Percentiles rank a stretch among this genome's conserved stretches.
Evolutionary conservation across 140 eudicot genomes (phyloP).

Genomic region (Stevia rebaudiana): DNA sequence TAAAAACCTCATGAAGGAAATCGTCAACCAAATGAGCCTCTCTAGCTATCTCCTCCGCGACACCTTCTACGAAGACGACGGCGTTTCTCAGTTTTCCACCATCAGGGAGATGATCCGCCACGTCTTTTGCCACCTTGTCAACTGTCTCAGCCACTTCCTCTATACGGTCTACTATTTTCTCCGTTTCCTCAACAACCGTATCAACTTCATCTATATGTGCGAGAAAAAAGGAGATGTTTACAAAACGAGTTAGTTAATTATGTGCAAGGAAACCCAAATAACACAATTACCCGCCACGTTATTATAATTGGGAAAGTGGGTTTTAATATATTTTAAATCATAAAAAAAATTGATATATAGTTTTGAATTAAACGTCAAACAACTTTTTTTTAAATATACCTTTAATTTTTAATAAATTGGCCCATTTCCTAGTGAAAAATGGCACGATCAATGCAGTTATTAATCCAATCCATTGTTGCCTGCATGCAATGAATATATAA

Average conservation of each 20-base stretch:
- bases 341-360: no score
- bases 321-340: no score
- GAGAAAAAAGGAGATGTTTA: not conserved
- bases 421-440: constrained; percentile 21
- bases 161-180: constrained; percentile 23
- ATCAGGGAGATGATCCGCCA: constrained; percentile 31
- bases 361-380: no score
- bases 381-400: not conserved
- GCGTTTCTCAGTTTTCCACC: constrained; percentile 30
- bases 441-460: constrained; percentile 20
- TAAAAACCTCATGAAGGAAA: constrained; percentile 28
- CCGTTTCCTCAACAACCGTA: constrained; percentile 14
- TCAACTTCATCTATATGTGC: constrained; percentile 20
- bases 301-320: no score
- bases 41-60: constrained; percentile 29
- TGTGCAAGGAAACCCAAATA: not conserved
- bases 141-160: constrained; percentile 33
- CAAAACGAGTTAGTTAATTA: not conserved
- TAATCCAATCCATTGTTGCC: constrained; percentile 25
- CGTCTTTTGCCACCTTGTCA: constrained; percentile 30
- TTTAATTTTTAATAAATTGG: constrained; percentile 9
- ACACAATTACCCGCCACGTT: no score
- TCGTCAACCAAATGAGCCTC: constrained; percentile 32
- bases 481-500: not conserved
- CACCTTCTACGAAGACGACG: constrained; percentile 22